Evolutionary conservation across 345 rosid genomes (phyloP).

Genomic region (Murraya paniculata): DNA sequence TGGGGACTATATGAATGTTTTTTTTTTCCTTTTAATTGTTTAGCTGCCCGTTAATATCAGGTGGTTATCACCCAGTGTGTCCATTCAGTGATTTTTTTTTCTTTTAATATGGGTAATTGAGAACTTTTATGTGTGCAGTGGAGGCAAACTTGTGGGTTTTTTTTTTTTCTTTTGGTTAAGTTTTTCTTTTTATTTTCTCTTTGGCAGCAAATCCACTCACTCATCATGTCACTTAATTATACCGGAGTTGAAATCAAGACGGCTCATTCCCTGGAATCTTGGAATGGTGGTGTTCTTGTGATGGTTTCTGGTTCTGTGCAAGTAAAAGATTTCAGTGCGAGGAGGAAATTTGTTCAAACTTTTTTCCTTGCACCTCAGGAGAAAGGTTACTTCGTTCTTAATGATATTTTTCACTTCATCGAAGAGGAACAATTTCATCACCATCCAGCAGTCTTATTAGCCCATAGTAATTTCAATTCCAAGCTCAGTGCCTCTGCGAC

Average conservation of each 20-base stretch:
- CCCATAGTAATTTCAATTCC: slow-evolving; percentile 39
- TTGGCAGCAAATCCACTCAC: slow-evolving; percentile 61
- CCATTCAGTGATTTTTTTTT: background rate
- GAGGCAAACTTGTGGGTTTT: background rate
- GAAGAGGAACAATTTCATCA: slow-evolving; percentile 52
- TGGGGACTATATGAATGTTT: background rate
- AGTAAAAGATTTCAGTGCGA: slow-evolving; percentile 39
- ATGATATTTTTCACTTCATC: slow-evolving; percentile 59
- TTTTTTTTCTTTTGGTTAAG: too few species aligned
- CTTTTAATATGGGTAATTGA: background rate
- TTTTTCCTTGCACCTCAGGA: slow-evolving; percentile 80
- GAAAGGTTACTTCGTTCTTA: slow-evolving; percentile 64
- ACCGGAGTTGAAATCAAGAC: slow-evolving; percentile 67
- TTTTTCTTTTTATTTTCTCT: background rate
- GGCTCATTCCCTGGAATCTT: slow-evolving; percentile 54
- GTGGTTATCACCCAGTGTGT: background rate
- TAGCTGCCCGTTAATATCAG: background rate
- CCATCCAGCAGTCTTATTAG: slow-evolving; percentile 49
- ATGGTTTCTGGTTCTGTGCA: slow-evolving; percentile 70
- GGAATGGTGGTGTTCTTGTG: slow-evolving; percentile 65
- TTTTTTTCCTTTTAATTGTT: background rate
- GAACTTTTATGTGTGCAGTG: background rate
- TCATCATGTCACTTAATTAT: slow-evolving; percentile 45
- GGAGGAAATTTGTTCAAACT: slow-evolving; percentile 62
- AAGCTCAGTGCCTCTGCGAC: slow-evolving; percentile 33